Evolutionary conservation across 768 basidiomycete genomes (phyloP), one percentile per base, ranked within the genome.

Genomic region (Wakefieldia striispora): DNA sequence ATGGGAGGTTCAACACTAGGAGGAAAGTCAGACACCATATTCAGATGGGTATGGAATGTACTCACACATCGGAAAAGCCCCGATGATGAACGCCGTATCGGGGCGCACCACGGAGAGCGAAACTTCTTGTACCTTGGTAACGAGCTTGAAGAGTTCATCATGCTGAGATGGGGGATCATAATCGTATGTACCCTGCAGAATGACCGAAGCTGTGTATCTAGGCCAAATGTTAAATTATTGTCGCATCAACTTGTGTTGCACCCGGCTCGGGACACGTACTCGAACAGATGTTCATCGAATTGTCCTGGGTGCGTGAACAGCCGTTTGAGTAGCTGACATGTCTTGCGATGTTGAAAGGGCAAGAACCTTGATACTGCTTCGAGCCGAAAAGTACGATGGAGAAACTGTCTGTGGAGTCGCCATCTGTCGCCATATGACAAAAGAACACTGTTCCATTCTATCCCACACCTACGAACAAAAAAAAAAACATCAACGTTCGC

Each of bases 231-330:
- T 34, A 4, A 36, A 33, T 14, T 29, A 13, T 13, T 29, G 33
- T 34, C n/a, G n/a, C n/a, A n/a, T n/a, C n/a, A n/a, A n/a, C n/a
- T n/a, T n/a, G n/a, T n/a, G n/a, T n/a, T 10, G 4, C 6, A 1
- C 12, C 5, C 6, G 14, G 3, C 7, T 4, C 2, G 10, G 4
- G 9, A 10, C 21, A 47, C 60, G 17, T 20, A 62, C 75, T 71
- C 65, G 16, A 64, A 61, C 2, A 73, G 47, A 38, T 70, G 69
- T 17, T 62, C 63, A 10, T 61, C 29, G 19, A 71, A 54, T 43
- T 65, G 57, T 7, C 68, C 66, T 17, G 71, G 70, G 7, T 55
- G 39, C n/a, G 65, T 57, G 2, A 73, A 23, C 14, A 76, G 56
- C 8, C 56, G 62, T 4, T 50, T 60, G 33, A 75, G 64, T 31